Evolutionary conservation across 192 early-diverging fungal species (phyloP), one percentile per base, ranked within the genome.

Genomic region (Coemansia sp.): DNA sequence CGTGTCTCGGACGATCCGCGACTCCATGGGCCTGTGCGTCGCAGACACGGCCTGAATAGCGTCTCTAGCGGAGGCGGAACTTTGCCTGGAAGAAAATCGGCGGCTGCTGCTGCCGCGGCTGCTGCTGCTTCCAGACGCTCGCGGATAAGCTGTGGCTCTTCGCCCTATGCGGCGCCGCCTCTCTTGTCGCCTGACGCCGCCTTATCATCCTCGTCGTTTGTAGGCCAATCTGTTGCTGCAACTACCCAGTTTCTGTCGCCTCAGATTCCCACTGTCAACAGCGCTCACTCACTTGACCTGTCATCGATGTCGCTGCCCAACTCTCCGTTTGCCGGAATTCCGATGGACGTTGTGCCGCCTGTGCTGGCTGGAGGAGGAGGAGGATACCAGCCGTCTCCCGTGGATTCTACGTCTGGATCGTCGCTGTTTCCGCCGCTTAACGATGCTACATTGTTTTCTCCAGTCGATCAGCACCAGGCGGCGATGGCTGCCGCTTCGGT

Each of bases 271-370:
- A 49, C 49, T 39, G 45, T 45, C 42, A 50, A 64, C 49, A 59
- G 68, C 44, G 65, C 75, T 9, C 54, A 70, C 44, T 63, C 70
- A 19, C 64, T 50, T 23, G 72, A 76, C 44, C 57, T 81, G 45
- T 40, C 76, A 6, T 44, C 70, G 12, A 72, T 81, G 70, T 81
- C 79, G 41, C 56, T 81, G 73, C 79, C 79, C 50, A 81, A 72
- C 67, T 76, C 79, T 59, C 79, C 79, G 26, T 76, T 64, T 47
- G 65, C 71, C 41, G 67, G 74, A 1, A 50, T 81, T 15, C 53
- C 70, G 43, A 19, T 75, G 45, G 77, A 79, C 64, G 59, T 48
- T 42, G 59, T 39, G 11, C 32, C 32, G 12, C 43, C 13, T 2
- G 44, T 45, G 44, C 44, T 45, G 44, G 44, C 2, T 26, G 19